phyloP scores from a whole-genome alignment of 1,139 yeast species.

The Kodamaea fungicola region DNA sequence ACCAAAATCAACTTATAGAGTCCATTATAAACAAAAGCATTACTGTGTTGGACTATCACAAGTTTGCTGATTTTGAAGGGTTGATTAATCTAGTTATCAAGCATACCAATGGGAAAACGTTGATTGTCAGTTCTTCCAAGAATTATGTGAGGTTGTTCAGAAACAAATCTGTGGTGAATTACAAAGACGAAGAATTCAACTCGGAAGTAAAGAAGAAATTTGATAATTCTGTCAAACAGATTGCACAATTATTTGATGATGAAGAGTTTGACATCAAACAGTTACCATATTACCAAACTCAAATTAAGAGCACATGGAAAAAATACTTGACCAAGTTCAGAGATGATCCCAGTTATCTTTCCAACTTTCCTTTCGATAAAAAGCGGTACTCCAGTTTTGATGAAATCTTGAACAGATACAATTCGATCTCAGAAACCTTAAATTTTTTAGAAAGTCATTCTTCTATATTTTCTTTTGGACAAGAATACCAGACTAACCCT shows the following conservation, averaged over 20 bases:
- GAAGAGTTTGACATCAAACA: constrained; percentile 6
- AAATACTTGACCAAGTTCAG: constrained; percentile 5
- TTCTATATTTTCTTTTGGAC: neutral
- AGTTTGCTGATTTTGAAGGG: constrained; percentile 3
- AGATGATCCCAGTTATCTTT: neutral
- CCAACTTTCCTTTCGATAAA: constrained; percentile 9
- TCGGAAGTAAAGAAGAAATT: neutral
- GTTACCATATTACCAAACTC: constrained; percentile 10
- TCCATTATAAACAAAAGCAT: constrained; percentile 5
- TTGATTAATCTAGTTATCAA: constrained; percentile 1
- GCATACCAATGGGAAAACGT: constrained; percentile 14
- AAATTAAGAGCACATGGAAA: constrained; percentile 10
- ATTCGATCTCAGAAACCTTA: constrained; percentile 2
- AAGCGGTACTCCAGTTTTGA: constrained; percentile 1
- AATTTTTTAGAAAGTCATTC: neutral
- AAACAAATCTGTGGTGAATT: too few species aligned
- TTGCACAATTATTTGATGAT: constrained; percentile 10
- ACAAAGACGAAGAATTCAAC: too few species aligned
- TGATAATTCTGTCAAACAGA: constrained; percentile 2
- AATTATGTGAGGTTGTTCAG: constrained; percentile 3
- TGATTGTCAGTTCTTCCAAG: constrained; percentile 8
- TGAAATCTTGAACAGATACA: constrained; percentile 9
- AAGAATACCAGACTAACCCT: constrained; percentile 1
- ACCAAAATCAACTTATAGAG: neutral
- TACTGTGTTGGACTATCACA: constrained; percentile 2